Evolutionary conservation across 2,329 filamentous ascomycete species (phyloP).

Genomic region (Dactylonectria macrodidyma): DNA sequence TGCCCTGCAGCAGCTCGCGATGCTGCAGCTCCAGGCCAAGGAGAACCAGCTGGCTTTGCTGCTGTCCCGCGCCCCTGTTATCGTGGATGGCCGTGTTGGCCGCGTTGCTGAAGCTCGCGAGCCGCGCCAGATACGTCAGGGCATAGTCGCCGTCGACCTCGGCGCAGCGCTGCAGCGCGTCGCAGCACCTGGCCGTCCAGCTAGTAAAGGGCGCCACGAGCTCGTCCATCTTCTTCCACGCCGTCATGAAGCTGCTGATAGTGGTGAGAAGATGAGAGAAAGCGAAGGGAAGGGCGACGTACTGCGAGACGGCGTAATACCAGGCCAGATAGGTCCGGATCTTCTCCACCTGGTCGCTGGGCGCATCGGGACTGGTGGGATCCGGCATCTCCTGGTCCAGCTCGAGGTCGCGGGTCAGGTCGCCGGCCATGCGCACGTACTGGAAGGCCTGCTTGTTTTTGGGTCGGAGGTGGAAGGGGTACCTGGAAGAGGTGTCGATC

Average conservation of each 20-base stretch:
- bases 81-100: constrained; percentile 52
- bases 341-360: constrained; percentile 53
- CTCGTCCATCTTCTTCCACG: constrained; percentile 55
- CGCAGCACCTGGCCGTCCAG: constrained; percentile 63
- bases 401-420: constrained; percentile 65
- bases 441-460: constrained; percentile 65
- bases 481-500: constrained; percentile 54
- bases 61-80: constrained; percentile 49
- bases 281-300: constrained; percentile 34
- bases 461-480: constrained; percentile 68
- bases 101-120: constrained; percentile 59
- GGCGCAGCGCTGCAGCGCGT: constrained; percentile 57
- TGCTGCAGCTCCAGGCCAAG: constrained; percentile 64
- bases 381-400: constrained; percentile 58
- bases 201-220: constrained; percentile 54
- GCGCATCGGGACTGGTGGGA: constrained; percentile 15
- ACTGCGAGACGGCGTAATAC: constrained; percentile 61
- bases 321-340: constrained; percentile 64
- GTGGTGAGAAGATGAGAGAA: constrained; percentile 23
- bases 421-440: constrained; percentile 67
- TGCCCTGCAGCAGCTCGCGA: constrained; percentile 55
- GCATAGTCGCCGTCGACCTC: constrained; percentile 57
- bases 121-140: constrained; percentile 60
- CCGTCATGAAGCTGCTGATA: constrained; percentile 53
- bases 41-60: constrained; percentile 62